Percentiles rank a stretch among this genome's conserved stretches.
Conservation (phyloP, 768 basidiomycete genomes). For the Collybia nuda region DNA sequence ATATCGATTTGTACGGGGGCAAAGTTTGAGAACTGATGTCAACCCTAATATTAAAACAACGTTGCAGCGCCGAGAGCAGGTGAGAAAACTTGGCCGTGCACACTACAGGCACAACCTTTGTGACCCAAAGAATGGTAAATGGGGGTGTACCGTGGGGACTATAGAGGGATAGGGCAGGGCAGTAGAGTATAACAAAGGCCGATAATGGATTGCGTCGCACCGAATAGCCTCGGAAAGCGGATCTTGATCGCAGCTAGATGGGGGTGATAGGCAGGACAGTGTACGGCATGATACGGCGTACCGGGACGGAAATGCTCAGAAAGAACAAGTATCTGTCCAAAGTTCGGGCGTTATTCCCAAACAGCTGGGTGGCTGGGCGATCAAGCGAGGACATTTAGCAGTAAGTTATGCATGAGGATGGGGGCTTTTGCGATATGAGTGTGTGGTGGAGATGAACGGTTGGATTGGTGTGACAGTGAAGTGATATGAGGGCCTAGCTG, state of each 20-base stretch:
- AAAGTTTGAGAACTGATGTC: conserved; percentile 5
- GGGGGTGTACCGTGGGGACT: conserved; percentile 12
- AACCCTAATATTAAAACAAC: conserved; percentile 44
- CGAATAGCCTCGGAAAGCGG: conserved; percentile 34
- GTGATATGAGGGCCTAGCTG: background rate
- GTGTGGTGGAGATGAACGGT: conserved; percentile 10
- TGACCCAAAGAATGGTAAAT: conserved; percentile 10
- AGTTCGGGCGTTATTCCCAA: conserved; percentile 5
- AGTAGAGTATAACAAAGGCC: conserved; percentile 1
- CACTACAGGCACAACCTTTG: conserved; percentile 20
- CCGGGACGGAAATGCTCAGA: conserved; percentile 12
- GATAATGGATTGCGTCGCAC: conserved; percentile 1
- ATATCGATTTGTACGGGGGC: background rate
- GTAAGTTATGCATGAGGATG: background rate
- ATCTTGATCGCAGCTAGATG: conserved; percentile 36
- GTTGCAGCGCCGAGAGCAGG: conserved; percentile 30
- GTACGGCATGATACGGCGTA: conserved; percentile 23
- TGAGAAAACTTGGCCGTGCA: conserved; percentile 21
- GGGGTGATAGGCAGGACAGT: conserved; percentile 28
- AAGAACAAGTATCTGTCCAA: conserved; percentile 8
- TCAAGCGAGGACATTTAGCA: background rate
- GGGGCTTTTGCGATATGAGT: conserved; percentile 5
- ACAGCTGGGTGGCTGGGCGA: conserved; percentile 7
- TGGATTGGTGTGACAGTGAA: conserved; percentile 1
- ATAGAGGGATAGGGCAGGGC: conserved; percentile 1